Conservation (phyloP, 495 filamentous ascomycete species). For the Bryoglossum gracile region DNA sequence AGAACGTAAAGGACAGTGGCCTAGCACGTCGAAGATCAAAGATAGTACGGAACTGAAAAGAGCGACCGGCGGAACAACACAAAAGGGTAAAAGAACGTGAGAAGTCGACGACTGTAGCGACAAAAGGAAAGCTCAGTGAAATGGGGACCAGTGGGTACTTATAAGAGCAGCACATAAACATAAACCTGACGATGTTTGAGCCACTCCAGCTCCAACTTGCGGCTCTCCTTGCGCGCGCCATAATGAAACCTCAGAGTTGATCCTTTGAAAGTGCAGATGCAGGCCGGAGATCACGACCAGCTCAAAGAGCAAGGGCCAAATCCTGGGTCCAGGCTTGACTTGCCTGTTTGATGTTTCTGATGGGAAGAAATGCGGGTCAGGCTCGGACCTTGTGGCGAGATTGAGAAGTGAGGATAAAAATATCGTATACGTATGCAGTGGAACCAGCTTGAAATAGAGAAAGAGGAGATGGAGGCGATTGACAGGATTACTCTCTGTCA, state of each 20-base stretch:
- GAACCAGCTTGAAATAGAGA: background rate
- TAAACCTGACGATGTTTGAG: slow-evolving; percentile 2
- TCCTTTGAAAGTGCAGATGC: background rate
- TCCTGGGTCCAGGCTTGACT: no score
- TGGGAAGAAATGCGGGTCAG: background rate
- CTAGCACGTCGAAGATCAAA: slow-evolving; percentile 1
- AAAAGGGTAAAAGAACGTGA: background rate
- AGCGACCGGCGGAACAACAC: background rate
- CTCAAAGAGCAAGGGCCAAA: background rate
- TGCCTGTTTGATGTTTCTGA: background rate
- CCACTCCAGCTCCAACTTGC: background rate
- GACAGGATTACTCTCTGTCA: background rate
- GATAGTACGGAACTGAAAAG: background rate
- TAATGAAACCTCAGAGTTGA: background rate
- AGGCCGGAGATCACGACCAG: background rate
- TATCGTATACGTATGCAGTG: background rate
- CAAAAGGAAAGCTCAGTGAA: background rate
- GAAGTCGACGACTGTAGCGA: background rate
- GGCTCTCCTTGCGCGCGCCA: background rate
- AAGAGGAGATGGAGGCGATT: background rate
- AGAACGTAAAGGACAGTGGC: background rate
- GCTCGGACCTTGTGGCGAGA: background rate
- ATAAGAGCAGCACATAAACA: background rate
- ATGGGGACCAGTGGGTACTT: background rate
- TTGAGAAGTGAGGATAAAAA: background rate